Base-by-base conservation (phyloP, 805 yeast genomes). In the Wickerhamiella azymoides region DNA sequence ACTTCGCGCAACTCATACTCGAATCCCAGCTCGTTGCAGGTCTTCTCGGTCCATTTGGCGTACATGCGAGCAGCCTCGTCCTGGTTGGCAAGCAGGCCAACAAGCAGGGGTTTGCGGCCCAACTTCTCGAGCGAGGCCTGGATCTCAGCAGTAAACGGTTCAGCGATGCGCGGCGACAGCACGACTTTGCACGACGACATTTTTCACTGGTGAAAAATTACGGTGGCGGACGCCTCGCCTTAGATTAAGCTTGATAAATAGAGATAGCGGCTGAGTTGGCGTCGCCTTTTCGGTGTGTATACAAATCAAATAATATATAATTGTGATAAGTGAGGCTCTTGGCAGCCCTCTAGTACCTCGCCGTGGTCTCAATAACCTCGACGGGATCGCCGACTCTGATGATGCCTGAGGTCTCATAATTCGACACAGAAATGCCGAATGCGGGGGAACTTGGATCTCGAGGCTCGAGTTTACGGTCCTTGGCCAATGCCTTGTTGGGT, bases 1-100 rank as follows among this genome's bases (percentile, higher is more conserved):
- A 81, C 78, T 55, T 76, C 73, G 26, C 82, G 65, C 52, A 92
- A 66, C 60, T 86, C 89, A 62, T 84, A 92, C 30, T 74, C 67
- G 65, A 92, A 86, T 0, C 98, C 98, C 48, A 86, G 65, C 17
- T 83, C 78, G 57, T 77, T 80, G 54, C 92, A 77, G 0, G 97
- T 89, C 60, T 85, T 88, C 25, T 81, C 83, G 0, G 98, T 89
- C 96, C 96, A 92, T 42, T 77, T 79, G 40, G 98, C 97, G 62
- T 92, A 92, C 82, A 82, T 82, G 57, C 74, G 73, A 5, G 96
- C 97, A 10, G 97, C 96, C 2, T 96, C 97, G 56, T 92, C 98
- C 13, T 72, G 69, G 62, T 92, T 92, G 13, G 96, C 96, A 36
- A 92, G 68, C 50, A 92, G 77, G 0, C 98, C 98, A 28, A 89